Evolutionary conservation across 2,329 filamentous ascomycete genomes (phyloP).

Genomic region (Colletotrichum zoysiae): DNA sequence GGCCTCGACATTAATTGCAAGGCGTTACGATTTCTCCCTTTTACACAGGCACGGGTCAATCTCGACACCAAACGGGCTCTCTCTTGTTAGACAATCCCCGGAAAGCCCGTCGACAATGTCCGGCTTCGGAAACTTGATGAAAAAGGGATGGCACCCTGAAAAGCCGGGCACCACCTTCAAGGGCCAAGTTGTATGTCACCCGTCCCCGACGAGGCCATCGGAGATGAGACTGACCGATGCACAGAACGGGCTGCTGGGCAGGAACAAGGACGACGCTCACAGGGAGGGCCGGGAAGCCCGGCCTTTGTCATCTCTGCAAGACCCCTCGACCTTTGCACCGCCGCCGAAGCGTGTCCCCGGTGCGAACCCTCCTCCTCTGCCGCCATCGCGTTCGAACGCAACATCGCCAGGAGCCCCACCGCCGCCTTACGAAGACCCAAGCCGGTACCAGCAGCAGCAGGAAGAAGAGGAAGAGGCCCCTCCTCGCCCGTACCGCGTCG

Average conservation of each 20-base stretch:
- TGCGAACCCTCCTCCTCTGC: slow-evolving; percentile 39
- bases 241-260: slow-evolving; percentile 62
- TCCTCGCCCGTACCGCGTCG: slow-evolving; percentile 74
- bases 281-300: slow-evolving; percentile 57
- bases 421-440: slow-evolving; percentile 40
- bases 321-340: slow-evolving; percentile 83
- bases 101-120: slow-evolving; percentile 52
- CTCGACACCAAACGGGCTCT: slow-evolving; percentile 3
- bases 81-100: not conserved
- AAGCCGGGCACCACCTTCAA: slow-evolving; percentile 57
- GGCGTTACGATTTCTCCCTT: slow-evolving; percentile 22
- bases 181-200: slow-evolving; percentile 59
- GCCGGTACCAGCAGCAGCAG: slow-evolving; percentile 40
- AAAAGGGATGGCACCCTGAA: slow-evolving; percentile 66
- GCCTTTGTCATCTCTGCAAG: slow-evolving; percentile 78
- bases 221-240: slow-evolving; percentile 1
- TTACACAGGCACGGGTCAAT: slow-evolving; percentile 14
- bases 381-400: slow-evolving; percentile 48
- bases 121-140: slow-evolving; percentile 61
- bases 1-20: slow-evolving; percentile 34
- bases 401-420: slow-evolving; percentile 52
- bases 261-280: slow-evolving; percentile 52
- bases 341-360: slow-evolving; percentile 74
- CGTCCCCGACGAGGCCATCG: slow-evolving; percentile 6
- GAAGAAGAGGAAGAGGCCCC: slow-evolving; percentile 59